Base-by-base conservation (phyloP, 139 green algal species). In the Chlorella sp. region DNA sequence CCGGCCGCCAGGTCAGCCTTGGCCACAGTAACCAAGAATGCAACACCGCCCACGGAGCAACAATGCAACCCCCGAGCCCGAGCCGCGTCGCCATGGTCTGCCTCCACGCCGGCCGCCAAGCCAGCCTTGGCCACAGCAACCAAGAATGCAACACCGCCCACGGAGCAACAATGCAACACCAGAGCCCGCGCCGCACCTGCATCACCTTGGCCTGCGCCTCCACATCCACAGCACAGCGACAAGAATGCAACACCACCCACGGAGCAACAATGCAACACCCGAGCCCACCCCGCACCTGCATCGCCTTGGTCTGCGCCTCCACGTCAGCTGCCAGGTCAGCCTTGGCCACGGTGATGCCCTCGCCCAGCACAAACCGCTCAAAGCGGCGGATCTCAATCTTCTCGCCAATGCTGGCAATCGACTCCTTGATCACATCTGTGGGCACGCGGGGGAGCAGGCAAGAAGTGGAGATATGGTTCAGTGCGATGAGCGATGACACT, bases 321-420 rank as follows among this genome's bases (percentile, higher is more conserved):
- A 99, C 97, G 88, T 99, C 97, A 26, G 94, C 95, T 16, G 96
- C 96, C 93, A 99, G 96, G 93, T 99, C 95, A 77, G 78, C 87
- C 40, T 86, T 86, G 90, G 93, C 95, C 95, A 99, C 98, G 91
- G 96, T 93, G 15, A 99, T 93, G 60, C 97, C 97, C 94, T 98
- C 97, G 69, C 97, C 97, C 84, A 99, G 93, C 32, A 95, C 92
- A 90, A 93, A 99, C 71, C 96, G 92, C 69, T 94, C 90, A 86
- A 99, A 99, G 48, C 97, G 95, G 83, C 97, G 96, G 76, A 99
- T 93, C 85, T 93, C 92, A 89, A 99, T 96, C 87, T 99, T 99
- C 95, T 99, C 97, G 39, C 97, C 97, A n/a, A 99, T 88, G 16
- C 93, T 87, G 24, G 98, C 97, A 39, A 97, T 96, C 37, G 95